Percentiles rank a stretch among this genome's conserved stretches.
These are phyloP conservation scores for Salix viminalis DNA, from an alignment of 345 rosid species.

Conservation along the genomic window DNA sequence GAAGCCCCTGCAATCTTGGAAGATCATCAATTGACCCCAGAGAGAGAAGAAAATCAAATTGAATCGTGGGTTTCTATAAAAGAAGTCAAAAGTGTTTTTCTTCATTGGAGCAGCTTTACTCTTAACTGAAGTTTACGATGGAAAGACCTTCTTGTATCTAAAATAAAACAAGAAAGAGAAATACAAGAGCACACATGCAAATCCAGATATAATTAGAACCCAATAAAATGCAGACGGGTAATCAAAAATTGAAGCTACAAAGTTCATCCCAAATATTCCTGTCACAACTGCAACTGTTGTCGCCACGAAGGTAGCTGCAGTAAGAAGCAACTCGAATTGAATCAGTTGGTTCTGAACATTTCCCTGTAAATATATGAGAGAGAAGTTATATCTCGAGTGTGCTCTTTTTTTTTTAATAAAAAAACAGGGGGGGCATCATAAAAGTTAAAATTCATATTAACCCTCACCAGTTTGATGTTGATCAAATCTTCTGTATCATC, in stretches of 20 bases:
- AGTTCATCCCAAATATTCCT: conserved; percentile 87
- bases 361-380: conserved; percentile 45
- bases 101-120: background rate
- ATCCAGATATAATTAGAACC: conserved; percentile 66
- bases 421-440: no score
- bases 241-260: conserved; percentile 60
- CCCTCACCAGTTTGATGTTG: conserved; percentile 81
- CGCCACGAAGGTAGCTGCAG: conserved; percentile 87
- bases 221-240: conserved; percentile 58
- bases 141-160: conserved; percentile 78
- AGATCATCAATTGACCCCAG: background rate
- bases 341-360: conserved; percentile 91
- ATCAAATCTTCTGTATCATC: conserved; percentile 97
- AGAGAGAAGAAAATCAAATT: background rate
- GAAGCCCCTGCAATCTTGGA: background rate
- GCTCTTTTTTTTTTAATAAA: background rate
- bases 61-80: conserved; percentile 5
- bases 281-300: conserved; percentile 82
- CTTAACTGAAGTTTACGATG: conserved; percentile 35
- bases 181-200: conserved; percentile 50
- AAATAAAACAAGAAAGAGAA: conserved; percentile 64
- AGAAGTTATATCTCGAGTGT: background rate
- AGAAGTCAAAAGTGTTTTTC: background rate
- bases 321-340: conserved; percentile 89
- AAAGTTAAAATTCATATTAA: background rate